Conservation (phyloP, 352 stramenopile species). For the Peronosclerospora sorghi region DNA sequence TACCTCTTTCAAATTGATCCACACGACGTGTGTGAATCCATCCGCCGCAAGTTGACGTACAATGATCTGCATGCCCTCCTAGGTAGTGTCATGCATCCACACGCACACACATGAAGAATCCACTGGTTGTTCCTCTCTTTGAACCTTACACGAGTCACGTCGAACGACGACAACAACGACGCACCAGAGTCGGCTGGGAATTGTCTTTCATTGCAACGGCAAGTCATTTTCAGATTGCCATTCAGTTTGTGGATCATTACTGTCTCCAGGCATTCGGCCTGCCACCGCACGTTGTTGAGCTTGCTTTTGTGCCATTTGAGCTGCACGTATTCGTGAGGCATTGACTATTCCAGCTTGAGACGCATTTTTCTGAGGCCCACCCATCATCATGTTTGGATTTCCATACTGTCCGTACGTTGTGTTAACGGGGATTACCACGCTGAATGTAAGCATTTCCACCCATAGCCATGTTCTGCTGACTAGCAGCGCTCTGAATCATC, state of each 20-base stretch:
- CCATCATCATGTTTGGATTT: slow-evolving; percentile 58
- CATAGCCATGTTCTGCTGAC: slow-evolving; percentile 52
- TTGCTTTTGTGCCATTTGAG: slow-evolving; percentile 34
- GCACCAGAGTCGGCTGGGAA: no score
- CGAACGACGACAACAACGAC: no score
- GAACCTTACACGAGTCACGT: no score
- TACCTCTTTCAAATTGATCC: no score
- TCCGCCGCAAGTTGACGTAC: no score
- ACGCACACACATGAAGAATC: no score
- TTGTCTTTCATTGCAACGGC: slow-evolving; percentile 80
- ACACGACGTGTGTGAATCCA: no score
- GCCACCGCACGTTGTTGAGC: slow-evolving; percentile 35
- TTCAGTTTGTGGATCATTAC: slow-evolving; percentile 45
- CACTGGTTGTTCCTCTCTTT: no score
- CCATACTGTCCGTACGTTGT: slow-evolving; percentile 51
- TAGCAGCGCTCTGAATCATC: slow-evolving; percentile 54
- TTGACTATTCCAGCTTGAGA: slow-evolving; percentile 30
- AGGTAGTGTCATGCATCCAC: no score
- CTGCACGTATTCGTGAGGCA: slow-evolving; percentile 33
- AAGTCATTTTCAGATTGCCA: slow-evolving; percentile 85
- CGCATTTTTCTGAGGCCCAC: slow-evolving; percentile 17
- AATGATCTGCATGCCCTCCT: no score
- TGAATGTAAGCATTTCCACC: slow-evolving; percentile 51
- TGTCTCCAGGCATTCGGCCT: slow-evolving; percentile 20
- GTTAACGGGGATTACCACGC: slow-evolving; percentile 31